Base-by-base conservation (phyloP, 139 green algal species). In the Ettlia oleoabundans region DNA sequence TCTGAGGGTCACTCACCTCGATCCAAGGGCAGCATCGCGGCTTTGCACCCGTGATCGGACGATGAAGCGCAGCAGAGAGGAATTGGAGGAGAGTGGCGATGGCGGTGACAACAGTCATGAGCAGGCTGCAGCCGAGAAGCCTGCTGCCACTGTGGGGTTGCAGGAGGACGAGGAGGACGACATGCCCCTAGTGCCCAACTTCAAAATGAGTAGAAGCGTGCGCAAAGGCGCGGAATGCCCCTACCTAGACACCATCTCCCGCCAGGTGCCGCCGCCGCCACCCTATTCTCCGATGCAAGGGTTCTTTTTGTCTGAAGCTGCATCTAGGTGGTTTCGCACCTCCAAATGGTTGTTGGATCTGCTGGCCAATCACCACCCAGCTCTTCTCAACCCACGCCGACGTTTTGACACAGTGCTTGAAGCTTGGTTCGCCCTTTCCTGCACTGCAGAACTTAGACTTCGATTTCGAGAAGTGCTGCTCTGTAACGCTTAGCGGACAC, bases 401-500 rank as follows among this genome's bases (percentile, higher is more conserved):
- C n/a, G n/a, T n/a, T n/a, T n/a, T n/a, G n/a, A n/a, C n/a, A n/a
- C n/a, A n/a, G n/a, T n/a, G n/a, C n/a, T n/a, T n/a, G n/a, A n/a
- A n/a, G n/a, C n/a, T n/a, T n/a, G n/a, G n/a, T n/a, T n/a, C n/a
- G n/a, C n/a, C n/a, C 47, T 58, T 10, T 33, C 18, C 55, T 28
- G 8, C 51, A n/a, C 4, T 43, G 21, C 87, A 96, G 93, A 94
- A 95, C 70, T 90, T 99, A 40, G 97, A 99, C 81, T 99, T 99
- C 86, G 97, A 99, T 81, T 99, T 99, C 82, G 97, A 99, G 75
- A 98, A 98, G 88, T 98, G 95, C 89, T 99, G 97, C 88, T 96
- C 89, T 10, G 95, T 99, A 18, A 95, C 92, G 15, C 88, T 99
- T 7, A 94, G 85, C 41, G 91, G 89, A 18, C 89, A 97, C 77